A percentile compares a stretch with the other conserved stretches of the same genome.
Conservation (phyloP, 306 rosid species). For the Erythrophleum fordii region DNA sequence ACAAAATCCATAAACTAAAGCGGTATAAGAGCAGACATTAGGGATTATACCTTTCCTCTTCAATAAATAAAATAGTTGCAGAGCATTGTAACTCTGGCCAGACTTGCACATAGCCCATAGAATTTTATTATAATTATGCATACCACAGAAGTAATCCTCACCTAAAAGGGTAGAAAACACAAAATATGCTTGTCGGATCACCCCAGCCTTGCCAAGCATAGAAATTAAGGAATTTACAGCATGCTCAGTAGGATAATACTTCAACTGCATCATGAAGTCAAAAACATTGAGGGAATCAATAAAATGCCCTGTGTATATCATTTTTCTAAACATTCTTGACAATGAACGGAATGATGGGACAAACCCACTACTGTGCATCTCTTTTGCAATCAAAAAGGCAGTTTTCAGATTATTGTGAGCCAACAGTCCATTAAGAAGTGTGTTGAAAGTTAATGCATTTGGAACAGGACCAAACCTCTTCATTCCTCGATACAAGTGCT, state of each 20-base stretch:
- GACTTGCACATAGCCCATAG: conserved; percentile 55
- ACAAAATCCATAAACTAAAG: conserved; percentile 53
- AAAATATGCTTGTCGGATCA: conserved; percentile 37
- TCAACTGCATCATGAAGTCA: conserved; percentile 49
- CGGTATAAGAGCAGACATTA: conserved; percentile 53
- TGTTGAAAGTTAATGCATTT: conserved; percentile 52
- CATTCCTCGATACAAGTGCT: conserved; percentile 49
- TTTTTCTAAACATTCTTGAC: conserved; percentile 45
- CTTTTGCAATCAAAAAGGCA: conserved; percentile 44
- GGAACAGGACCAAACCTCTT: conserved; percentile 50
- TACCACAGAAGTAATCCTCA: conserved; percentile 31
- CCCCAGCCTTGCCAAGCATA: conserved; percentile 44
- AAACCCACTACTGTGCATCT: conserved; percentile 47
- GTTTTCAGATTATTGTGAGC: conserved; percentile 37
- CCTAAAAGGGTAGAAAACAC: conserved; percentile 32
- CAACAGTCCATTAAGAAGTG: conserved; percentile 50
- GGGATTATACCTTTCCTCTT: conserved; percentile 49
- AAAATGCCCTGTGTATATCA: conserved; percentile 35
- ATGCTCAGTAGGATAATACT: conserved; percentile 43
- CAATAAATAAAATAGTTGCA: conserved; percentile 47
- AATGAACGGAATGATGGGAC: conserved; percentile 45
- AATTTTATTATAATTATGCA: conserved; percentile 43
- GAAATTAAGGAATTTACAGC: conserved; percentile 41
- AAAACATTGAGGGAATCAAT: conserved; percentile 36
- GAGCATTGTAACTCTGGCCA: conserved; percentile 43